Evolutionary conservation across 75 land plant genomes (phyloP), one percentile per base, ranked within the genome.

Genomic region (Pinus taeda): DNA sequence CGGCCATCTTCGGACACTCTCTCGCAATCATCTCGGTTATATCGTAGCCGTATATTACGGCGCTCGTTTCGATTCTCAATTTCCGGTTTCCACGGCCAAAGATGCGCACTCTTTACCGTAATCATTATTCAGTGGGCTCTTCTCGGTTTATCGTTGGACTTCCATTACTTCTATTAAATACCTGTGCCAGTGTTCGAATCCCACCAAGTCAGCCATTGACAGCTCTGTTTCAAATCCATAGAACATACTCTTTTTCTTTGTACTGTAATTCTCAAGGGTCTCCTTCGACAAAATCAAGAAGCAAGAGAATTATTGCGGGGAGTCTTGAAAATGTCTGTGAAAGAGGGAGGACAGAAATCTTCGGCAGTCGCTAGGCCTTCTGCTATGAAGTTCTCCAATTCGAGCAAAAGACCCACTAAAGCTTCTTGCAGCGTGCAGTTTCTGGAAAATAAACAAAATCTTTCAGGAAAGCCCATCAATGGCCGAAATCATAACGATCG

Each of bases 341-440:
- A 69, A 69, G 72, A 69, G n/a, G 53, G 49, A 17, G 42, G 72
- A 69, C 55, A 69, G 72, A 69, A 39, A 39, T 42, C 24, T 49
- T 49, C 55, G 17, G 18, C 69, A 2, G 9, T n/a, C n/a, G 6
- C 42, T 11, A 65, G 69, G 39, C 33, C 65, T 26, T 33, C 69
- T 65, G 33, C 69, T 49, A 49, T 49, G 55, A 49, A 49, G 55
- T 11, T 49, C 12, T 49, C 55, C 9, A 49, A 49, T 49, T 8
- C 55, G 11, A 49, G 55, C 55, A 49, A 49, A 6, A 65, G 36
- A 36, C 39, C n/a, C n/a, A 3, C 6, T 6, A 65, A 65, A 17
- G 8, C 39, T 69, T 45, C 72, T 11, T 24, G 39, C 55, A 9
- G 72, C 53, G 20, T 69, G 53, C 39, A 69, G n/a, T 49, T 9